Evolutionary conservation across 768 basidiomycete genomes (phyloP).

Genomic region (Lactifluus pinguis): DNA sequence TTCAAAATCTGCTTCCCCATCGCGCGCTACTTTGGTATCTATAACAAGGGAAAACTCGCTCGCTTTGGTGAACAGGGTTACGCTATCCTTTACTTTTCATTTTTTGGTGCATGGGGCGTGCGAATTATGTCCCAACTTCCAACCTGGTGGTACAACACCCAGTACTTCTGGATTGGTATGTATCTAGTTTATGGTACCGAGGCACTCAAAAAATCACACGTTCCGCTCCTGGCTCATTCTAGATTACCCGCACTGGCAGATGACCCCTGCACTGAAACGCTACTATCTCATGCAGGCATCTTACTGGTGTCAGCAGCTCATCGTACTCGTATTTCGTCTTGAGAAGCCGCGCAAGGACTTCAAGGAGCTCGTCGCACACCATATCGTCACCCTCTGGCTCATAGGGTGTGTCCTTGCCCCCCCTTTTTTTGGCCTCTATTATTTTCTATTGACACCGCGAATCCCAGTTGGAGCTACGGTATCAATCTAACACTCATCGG

Average conservation of each 20-base stretch:
- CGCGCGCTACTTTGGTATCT: constrained; percentile 64
- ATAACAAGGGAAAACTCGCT: constrained; percentile 54
- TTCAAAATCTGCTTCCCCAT: constrained; percentile 56
- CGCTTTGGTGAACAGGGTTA: constrained; percentile 92
- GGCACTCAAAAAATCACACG: neutral
- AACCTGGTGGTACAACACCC: constrained; percentile 79
- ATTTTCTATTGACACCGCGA: neutral
- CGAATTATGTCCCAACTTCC: constrained; percentile 75
- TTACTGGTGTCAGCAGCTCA: constrained; percentile 91
- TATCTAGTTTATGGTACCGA: neutral
- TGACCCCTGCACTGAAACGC: constrained; percentile 74
- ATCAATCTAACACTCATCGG: constrained; percentile 81
- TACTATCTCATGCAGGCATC: constrained; percentile 92
- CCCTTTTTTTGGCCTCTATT: neutral
- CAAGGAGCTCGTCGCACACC: constrained; percentile 78
- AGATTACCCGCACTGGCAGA: constrained; percentile 88
- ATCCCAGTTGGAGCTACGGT: constrained; percentile 70
- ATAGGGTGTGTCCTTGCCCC: constrained; percentile 52
- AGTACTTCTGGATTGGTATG: constrained; percentile 77
- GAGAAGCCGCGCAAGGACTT: constrained; percentile 96
- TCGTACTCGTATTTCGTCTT: constrained; percentile 73
- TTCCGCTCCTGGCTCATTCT: neutral
- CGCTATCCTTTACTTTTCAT: constrained; percentile 68
- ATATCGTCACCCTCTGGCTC: constrained; percentile 91
- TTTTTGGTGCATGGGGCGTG: constrained; percentile 66